Conservation (phyloP, 2,329 filamentous ascomycete genomes). For the Helotiales sp. region DNA sequence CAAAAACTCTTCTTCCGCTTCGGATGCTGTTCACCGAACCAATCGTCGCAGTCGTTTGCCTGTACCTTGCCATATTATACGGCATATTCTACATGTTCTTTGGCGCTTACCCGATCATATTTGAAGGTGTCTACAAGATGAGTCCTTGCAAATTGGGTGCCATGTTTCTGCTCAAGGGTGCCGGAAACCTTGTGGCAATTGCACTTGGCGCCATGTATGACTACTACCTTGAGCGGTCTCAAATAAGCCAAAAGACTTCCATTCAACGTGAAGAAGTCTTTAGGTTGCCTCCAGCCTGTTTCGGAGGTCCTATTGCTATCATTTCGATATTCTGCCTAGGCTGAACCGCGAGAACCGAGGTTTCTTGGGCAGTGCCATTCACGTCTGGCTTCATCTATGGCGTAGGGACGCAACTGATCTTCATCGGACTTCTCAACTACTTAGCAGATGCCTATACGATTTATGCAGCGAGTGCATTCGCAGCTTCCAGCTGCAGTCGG, state of each 20-base stretch:
- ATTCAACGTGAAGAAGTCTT: slow-evolving; percentile 67
- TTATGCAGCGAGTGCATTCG: slow-evolving; percentile 76
- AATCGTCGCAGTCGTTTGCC: slow-evolving; percentile 79
- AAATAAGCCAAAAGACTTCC: slow-evolving; percentile 58
- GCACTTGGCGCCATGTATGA: slow-evolving; percentile 71
- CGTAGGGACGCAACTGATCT: slow-evolving; percentile 7
- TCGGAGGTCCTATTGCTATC: slow-evolving; percentile 69
- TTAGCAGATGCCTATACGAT: slow-evolving; percentile 72
- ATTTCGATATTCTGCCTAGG: slow-evolving; percentile 65
- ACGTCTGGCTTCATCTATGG: slow-evolving; percentile 9
- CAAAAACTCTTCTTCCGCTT: not conserved
- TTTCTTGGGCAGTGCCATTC: slow-evolving; percentile 8
- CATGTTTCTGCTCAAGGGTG: slow-evolving; percentile 81
- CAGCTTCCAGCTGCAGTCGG: slow-evolving; percentile 73
- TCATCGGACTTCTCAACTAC: slow-evolving; percentile 65
- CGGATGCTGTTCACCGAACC: slow-evolving; percentile 72
- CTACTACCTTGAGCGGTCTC: slow-evolving; percentile 57
- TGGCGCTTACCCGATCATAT: slow-evolving; percentile 63
- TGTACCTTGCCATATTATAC: slow-evolving; percentile 85
- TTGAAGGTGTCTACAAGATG: slow-evolving; percentile 74
- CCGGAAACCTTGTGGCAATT: slow-evolving; percentile 66
- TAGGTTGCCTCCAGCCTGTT: slow-evolving; percentile 71
- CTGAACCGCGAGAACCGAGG: slow-evolving; percentile 40
- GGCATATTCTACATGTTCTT: slow-evolving; percentile 59
- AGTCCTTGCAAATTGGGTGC: slow-evolving; percentile 73